Conservation (phyloP, 148 eudicot genomes). For the Cornus kousa region DNA sequence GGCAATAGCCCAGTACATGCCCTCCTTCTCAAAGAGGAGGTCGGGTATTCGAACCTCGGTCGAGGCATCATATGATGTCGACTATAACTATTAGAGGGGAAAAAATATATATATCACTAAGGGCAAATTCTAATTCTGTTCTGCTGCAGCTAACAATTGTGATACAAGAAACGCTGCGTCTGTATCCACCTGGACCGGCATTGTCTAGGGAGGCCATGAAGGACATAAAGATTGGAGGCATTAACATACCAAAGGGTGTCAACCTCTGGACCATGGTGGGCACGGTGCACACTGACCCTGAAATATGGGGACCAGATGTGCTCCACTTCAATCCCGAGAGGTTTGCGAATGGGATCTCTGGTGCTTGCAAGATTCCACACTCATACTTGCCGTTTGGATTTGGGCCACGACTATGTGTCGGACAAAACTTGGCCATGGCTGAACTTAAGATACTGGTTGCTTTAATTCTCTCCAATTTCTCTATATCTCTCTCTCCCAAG, state of each 20-base stretch:
- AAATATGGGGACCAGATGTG: conserved; percentile 13
- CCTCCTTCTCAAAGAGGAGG: too few species aligned
- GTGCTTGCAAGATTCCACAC: conserved; percentile 17
- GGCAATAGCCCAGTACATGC: too few species aligned
- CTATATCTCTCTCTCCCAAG: conserved; percentile 1
- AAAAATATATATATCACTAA: background rate
- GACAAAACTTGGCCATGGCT: conserved; percentile 16
- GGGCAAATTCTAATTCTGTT: background rate
- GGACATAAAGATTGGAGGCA: conserved; percentile 12
- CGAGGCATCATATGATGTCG: too few species aligned
- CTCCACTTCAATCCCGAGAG: conserved; percentile 12
- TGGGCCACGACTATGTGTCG: conserved; percentile 11
- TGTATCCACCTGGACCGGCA: background rate
- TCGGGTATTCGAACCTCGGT: too few species aligned
- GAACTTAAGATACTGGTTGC: conserved; percentile 10
- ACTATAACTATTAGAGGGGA: too few species aligned
- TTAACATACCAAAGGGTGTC: conserved; percentile 7
- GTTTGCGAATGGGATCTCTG: conserved; percentile 10
- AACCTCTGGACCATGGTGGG: conserved; percentile 4
- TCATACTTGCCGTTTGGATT: conserved; percentile 15
- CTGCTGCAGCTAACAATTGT: conserved; percentile 16
- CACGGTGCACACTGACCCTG: conserved; percentile 3
- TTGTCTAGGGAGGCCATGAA: conserved; percentile 12
- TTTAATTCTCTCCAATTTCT: conserved; percentile 11
- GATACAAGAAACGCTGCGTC: conserved; percentile 16